phyloP scores from a whole-genome alignment of 1,284 basidiomycete species.

The Ganoderma sinense region DNA sequence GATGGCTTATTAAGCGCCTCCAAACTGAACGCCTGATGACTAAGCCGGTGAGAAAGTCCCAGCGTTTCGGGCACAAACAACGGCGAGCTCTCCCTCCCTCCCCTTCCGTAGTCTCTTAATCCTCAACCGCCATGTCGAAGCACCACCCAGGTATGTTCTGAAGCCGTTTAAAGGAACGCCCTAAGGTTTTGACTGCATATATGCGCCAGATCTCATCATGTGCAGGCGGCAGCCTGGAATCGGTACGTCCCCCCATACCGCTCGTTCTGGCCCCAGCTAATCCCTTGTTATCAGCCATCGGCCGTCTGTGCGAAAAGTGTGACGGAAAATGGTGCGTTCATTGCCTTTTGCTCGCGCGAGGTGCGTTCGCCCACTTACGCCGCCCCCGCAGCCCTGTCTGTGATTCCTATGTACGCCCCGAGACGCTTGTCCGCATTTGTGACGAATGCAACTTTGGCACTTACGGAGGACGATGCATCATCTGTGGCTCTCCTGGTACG shows the following conservation, averaged over 20 bases:
- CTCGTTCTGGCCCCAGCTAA: not conserved
- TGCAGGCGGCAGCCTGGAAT: conserved; percentile 97
- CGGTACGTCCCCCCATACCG: conserved; percentile 57
- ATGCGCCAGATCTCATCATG: conserved; percentile 86
- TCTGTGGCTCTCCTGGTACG: conserved; percentile 92
- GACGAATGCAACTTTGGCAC: conserved; percentile 99
- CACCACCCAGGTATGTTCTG: conserved; percentile 80
- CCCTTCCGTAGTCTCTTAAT: not conserved
- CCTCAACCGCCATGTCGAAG: conserved; percentile 72
- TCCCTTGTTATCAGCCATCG: conserved; percentile 74
- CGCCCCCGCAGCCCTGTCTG: conserved; percentile 85
- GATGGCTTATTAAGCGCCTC: not conserved
- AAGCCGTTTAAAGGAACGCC: conserved; percentile 1
- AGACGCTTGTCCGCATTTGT: conserved; percentile 97
- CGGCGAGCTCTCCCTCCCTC: not conserved
- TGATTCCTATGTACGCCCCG: conserved; percentile 98
- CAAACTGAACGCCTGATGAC: not conserved
- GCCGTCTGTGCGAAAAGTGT: conserved; percentile 97
- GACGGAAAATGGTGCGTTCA: conserved; percentile 94
- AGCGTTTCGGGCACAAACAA: not conserved
- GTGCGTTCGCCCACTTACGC: not conserved
- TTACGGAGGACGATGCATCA: conserved; percentile 96
- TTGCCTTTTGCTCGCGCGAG: not conserved
- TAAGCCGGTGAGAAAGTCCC: conserved; percentile 5
- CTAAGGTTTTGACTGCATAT: conserved; percentile 11